These are phyloP conservation scores for Tolypocladium endophyticum DNA, from an alignment of 2,329 filamentous ascomycete species.

Conservation along the genomic window DNA sequence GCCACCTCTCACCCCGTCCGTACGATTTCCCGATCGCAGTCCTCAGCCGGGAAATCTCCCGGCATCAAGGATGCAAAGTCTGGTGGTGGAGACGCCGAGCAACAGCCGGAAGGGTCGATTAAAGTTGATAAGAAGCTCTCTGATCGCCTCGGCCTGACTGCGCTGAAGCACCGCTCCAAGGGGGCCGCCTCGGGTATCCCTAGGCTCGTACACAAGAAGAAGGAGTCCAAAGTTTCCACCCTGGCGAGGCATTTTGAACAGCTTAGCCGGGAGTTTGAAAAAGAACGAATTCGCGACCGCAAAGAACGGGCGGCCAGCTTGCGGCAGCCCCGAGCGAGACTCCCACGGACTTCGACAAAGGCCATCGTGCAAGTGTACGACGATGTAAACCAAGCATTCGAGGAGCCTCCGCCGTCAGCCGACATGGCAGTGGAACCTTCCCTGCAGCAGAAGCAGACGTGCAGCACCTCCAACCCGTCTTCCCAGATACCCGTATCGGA, in stretches of 20 bases:
- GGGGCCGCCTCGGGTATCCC: constrained; percentile 69
- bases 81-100: constrained; percentile 15
- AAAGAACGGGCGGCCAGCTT: constrained; percentile 71
- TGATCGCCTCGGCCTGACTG: constrained; percentile 57
- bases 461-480: constrained; percentile 9
- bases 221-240: constrained; percentile 74
- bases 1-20: constrained; percentile 41
- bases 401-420: constrained; percentile 59
- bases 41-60: constrained; percentile 30
- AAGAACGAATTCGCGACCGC: constrained; percentile 79
- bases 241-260: constrained; percentile 94
- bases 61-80: constrained; percentile 22
- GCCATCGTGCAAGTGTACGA: constrained; percentile 94
- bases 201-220: constrained; percentile 68
- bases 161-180: constrained; percentile 51
- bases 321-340: constrained; percentile 63
- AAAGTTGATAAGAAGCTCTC: constrained; percentile 66
- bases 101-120: constrained; percentile 24
- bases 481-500: constrained; percentile 10
- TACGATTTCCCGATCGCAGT: constrained; percentile 33
- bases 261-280: constrained; percentile 90
- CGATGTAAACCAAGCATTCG: constrained; percentile 85
- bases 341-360: constrained; percentile 82
- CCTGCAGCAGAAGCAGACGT: constrained; percentile 6
- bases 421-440: constrained; percentile 16